Conservation (phyloP, 225 moss, liverwort and hornwort species). For the Antitrichia curtipendula region DNA sequence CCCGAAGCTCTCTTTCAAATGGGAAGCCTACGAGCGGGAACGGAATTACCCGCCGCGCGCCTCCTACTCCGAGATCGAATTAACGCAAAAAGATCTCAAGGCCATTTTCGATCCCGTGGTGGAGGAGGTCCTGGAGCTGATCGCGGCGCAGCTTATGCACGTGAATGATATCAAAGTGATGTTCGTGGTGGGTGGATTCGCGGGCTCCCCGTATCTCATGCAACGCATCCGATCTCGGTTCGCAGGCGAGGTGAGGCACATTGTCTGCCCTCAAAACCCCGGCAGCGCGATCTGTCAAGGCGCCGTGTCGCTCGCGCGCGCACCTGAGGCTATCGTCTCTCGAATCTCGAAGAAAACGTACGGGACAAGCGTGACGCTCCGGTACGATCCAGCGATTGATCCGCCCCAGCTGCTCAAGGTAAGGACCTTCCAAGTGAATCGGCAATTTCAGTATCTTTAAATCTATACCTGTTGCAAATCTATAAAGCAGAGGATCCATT, state of each 20-base stretch:
- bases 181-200: conserved; percentile 58
- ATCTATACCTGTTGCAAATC: not conserved
- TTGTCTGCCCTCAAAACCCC: conserved; percentile 31
- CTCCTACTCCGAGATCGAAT: conserved; percentile 19
- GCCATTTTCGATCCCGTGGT: conserved; percentile 51
- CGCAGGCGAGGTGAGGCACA: not conserved
- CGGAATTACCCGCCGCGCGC: not conserved
- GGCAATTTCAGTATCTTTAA: not conserved
- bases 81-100: conserved; percentile 13
- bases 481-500: not conserved
- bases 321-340: conserved; percentile 13
- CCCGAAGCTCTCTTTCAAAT: not conserved
- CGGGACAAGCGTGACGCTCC: conserved; percentile 11
- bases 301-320: conserved; percentile 23
- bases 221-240: conserved; percentile 24
- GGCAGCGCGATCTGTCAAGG: conserved; percentile 53
- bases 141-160: conserved; percentile 14
- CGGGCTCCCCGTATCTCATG: conserved; percentile 30
- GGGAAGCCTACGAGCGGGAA: conserved; percentile 19
- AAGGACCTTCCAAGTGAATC: too few relatives aligned
- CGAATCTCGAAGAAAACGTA: conserved; percentile 41
- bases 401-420: not conserved
- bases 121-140: conserved; percentile 26
- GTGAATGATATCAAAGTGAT: conserved; percentile 32
- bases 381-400: not conserved